phyloP scores from a whole-genome alignment of 1,139 yeast genomes.

The Geotrichum bryndzae region DNA sequence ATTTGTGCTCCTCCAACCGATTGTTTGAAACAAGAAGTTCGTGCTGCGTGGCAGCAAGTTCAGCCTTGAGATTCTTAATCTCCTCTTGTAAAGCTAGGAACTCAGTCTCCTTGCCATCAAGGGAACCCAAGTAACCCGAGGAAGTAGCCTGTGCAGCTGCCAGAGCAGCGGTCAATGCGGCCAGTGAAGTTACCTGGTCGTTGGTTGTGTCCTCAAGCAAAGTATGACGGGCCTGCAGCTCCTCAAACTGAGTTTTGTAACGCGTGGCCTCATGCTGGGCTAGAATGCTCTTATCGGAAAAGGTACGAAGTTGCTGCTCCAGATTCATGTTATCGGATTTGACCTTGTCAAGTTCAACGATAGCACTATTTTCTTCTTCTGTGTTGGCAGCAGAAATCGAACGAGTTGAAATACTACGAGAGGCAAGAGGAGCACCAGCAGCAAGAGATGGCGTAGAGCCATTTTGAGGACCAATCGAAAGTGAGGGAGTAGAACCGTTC shows the following conservation, averaged over 20 bases:
- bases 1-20: constrained; percentile 8
- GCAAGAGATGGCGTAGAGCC: background rate
- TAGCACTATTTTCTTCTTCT: no score
- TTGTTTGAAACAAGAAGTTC: constrained; percentile 26
- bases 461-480: background rate
- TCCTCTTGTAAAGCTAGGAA: constrained; percentile 31
- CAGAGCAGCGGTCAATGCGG: no score
- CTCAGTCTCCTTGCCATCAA: constrained; percentile 27
- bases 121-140: background rate
- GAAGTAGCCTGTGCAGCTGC: no score
- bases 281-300: no score
- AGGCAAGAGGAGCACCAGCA: background rate
- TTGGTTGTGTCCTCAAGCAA: no score
- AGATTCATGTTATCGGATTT: no score
- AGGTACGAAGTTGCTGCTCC: no score
- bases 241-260: no score
- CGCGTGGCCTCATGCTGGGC: no score
- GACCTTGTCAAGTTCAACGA: no score
- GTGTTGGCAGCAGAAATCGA: background rate
- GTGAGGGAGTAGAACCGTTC: background rate
- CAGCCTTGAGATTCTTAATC: constrained; percentile 22
- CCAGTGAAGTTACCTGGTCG: no score
- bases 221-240: no score
- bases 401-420: background rate
- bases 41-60: constrained; percentile 19